Conservation (phyloP, 306 rosid genomes). For the Vigna unguiculata region DNA sequence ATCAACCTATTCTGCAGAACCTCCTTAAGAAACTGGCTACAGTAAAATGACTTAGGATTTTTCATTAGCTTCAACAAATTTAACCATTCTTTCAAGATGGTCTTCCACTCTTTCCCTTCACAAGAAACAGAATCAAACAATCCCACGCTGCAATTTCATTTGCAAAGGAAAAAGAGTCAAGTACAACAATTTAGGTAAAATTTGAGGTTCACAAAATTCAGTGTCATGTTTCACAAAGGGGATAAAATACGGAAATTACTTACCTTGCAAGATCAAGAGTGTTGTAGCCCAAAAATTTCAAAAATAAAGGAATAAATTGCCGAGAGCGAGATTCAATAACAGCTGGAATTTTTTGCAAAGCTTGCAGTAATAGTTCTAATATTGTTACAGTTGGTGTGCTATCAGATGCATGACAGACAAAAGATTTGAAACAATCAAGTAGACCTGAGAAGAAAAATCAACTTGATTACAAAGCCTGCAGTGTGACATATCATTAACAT, state of each 20-base stretch:
- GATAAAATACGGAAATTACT: constrained; percentile 40
- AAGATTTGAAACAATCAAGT: constrained; percentile 57
- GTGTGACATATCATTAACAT: constrained; percentile 15
- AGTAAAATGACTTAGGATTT: constrained; percentile 68
- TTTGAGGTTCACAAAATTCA: constrained; percentile 28
- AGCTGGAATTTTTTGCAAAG: constrained; percentile 72
- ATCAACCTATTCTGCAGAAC: constrained; percentile 82
- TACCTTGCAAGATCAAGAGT: constrained; percentile 63
- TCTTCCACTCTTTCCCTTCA: constrained; percentile 93
- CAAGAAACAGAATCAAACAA: constrained; percentile 72
- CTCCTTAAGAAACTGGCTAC: constrained; percentile 74
- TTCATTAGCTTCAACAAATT: constrained; percentile 82
- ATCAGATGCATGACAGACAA: constrained; percentile 58
- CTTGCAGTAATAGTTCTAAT: constrained; percentile 70
- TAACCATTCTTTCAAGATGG: constrained; percentile 87
- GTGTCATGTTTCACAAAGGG: not conserved
- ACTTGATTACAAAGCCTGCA: constrained; percentile 41
- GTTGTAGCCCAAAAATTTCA: constrained; percentile 80
- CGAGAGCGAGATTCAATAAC: constrained; percentile 70
- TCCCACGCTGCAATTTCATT: constrained; percentile 66
- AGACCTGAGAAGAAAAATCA: constrained; percentile 68
- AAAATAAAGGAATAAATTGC: constrained; percentile 69
- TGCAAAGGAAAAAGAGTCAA: constrained; percentile 41
- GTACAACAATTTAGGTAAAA: constrained; percentile 28
- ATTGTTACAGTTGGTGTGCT: constrained; percentile 71